These are phyloP conservation scores for Botrytis hyacinthi DNA, from an alignment of 2,329 filamentous ascomycete species.

Conservation along the genomic window DNA sequence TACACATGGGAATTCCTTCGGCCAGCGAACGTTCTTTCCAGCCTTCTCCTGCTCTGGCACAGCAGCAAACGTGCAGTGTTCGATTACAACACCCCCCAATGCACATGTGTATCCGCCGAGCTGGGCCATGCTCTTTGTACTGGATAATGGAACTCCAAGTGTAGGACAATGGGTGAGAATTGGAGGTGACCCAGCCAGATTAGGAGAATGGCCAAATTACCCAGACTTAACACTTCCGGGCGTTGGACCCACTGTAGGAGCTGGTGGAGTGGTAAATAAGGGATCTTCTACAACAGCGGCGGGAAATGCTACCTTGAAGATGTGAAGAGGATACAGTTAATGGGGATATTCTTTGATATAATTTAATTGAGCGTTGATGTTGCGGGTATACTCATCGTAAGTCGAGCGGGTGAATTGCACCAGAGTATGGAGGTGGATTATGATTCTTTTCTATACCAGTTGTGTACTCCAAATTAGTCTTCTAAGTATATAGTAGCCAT, in stretches of 20 bases:
- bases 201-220: constrained; percentile 62
- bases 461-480: background rate
- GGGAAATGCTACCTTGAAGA: background rate
- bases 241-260: constrained; percentile 11
- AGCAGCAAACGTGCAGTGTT: background rate
- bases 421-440: background rate
- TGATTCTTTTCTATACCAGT: background rate
- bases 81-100: constrained; percentile 51
- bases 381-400: background rate
- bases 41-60: constrained; percentile 10
- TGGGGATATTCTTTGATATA: no score
- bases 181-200: constrained; percentile 57
- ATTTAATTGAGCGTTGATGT: background rate
- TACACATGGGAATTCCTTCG: constrained; percentile 17
- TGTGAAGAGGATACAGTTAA: no score
- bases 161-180: constrained; percentile 62
- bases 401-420: background rate
- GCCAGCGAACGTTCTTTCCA: constrained; percentile 12
- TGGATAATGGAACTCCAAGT: constrained; percentile 60
- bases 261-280: background rate
- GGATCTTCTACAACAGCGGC: background rate
- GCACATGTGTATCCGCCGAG: constrained; percentile 57
- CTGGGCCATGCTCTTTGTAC: constrained; percentile 63
- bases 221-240: constrained; percentile 39
- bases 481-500: background rate